Base-by-base conservation (phyloP, 768 basidiomycete genomes). In the Russula foetens region DNA sequence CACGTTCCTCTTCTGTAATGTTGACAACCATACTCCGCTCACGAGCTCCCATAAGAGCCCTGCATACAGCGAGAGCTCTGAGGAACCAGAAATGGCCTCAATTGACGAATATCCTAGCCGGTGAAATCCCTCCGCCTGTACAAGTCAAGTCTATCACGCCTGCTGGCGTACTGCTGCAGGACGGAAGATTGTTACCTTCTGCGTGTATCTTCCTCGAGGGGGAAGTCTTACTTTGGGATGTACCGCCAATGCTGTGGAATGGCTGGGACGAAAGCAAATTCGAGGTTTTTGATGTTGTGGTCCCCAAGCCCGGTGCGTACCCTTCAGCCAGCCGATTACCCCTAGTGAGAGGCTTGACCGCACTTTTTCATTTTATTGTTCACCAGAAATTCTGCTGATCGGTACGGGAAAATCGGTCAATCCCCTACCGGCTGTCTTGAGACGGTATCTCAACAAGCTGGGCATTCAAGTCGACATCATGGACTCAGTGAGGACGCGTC, bases 401-500 rank as follows among this genome's bases (percentile, higher is more conserved):
- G 96, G 96, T 0, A 97, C 96, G 0, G 96, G 96, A 0, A 79
- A 77, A 63, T 79, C 77, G 7, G 79, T 87, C 23, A 73, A 84
- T 5, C 85, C 86, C 53, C 84, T 88, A 1, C 94, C 95, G 8
- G 77, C 81, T 2, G 71, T 72, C 31, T 68, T 98, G 15, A 78
- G 86, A 35, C 75, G 81, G 45, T 82, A 90, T 71, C 69, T 98
- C 41, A 88, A 78, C 62, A 74, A 79, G 46, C 70, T 92, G 47
- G 96, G 95, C 17, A 88, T 97, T 53, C 91, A 92, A 68, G 74
- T 92, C 51, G 95, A 98, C 66, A 79, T 92, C 21, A 92, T 95
- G 84, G 88, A 90, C 70, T 90, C 90, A 44, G 91, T 91, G 63
- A 7, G 4, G 26, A 43, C 43, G 14, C 9, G 35, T 53, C 31